phyloP scores from a whole-genome alignment of 768 basidiomycete genomes.

The Lactifluus subvellereus region DNA sequence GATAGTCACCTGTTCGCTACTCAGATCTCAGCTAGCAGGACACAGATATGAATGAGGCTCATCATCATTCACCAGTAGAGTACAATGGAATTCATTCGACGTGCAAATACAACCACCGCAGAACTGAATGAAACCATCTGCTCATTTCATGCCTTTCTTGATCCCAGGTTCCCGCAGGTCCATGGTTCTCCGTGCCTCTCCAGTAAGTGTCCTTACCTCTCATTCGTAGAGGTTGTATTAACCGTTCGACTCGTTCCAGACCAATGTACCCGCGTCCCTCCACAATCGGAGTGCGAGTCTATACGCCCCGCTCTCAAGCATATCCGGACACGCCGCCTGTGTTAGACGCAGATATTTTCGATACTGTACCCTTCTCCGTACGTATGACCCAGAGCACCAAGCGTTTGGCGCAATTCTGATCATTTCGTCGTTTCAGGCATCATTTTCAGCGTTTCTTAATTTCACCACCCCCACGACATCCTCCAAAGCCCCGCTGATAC shows the following conservation, averaged over 20 bases:
- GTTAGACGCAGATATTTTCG: constrained; percentile 21
- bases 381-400: neutral
- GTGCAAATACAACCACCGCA: constrained; percentile 2
- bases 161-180: constrained; percentile 17
- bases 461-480: neutral
- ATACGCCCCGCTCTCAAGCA: constrained; percentile 9
- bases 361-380: constrained; percentile 26
- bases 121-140: neutral
- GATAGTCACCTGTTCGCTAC: too few species aligned
- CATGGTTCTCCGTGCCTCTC: neutral
- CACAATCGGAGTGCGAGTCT: constrained; percentile 11
- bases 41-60: too few species aligned
- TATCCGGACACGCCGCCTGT: constrained; percentile 24
- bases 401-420: neutral
- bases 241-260: neutral
- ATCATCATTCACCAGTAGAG: neutral
- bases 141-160: constrained; percentile 13
- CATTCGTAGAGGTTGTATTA: neutral
- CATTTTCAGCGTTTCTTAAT: constrained; percentile 20
- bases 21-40: too few species aligned
- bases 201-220: constrained; percentile 3
- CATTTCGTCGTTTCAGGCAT: constrained; percentile 13
- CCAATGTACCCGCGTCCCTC: constrained; percentile 14
- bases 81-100: constrained; percentile 14
- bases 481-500: neutral